Base-by-base conservation (phyloP, 2,329 filamentous ascomycete species). In the Scedosporium minutisporum region DNA sequence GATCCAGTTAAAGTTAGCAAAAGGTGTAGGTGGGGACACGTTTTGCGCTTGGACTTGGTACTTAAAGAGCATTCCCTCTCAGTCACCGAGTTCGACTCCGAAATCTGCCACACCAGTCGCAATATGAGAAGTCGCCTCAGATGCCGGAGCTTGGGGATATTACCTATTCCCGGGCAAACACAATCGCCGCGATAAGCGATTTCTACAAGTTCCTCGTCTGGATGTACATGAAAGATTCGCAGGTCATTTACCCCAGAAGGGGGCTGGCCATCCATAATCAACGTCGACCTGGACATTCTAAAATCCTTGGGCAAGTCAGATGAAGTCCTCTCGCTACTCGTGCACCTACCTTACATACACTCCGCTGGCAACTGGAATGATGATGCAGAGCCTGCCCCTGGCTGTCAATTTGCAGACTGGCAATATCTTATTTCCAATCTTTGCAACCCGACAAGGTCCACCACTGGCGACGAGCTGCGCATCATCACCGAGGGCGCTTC, bases 241-340 rank as follows among this genome's bases (percentile, higher is more conserved):
- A 64, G 10, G 62, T 72, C 44, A 62, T 68, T 29, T 60, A 68
- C 70, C 3, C 70, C 71, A 38, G 61, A 64, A 42, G 67, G 61
- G n/a, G 70, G 70, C 27, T 72, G 71, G 70, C 68, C 70, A 33
- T 64, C 62, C 6, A 68, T 73, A 38, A 68, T 66, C 4, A 21
- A 53, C 9, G 48, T 18, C 10, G 48, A 53, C 23, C 48, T 18
- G 10, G 10, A n/a, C 48, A 21, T 23, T 2, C n/a, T 53, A 2
- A 1, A 4, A 21, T n/a, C n/a, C 5, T 53, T 53, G 10, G 65
- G 66, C 9, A 74, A 74, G 57, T 66, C 70, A 10, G 65, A 72
- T 42, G 65, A 69, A 55, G 71, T 74, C 10, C 63, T 71, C 18
- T 63, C 63, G 51, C 68, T 75, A 6, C 69, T 73, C 27, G 65